Evolutionary conservation across 306 rosid species (phyloP), one percentile per base, ranked within the genome.

Genomic region (Ormosia emarginata): DNA sequence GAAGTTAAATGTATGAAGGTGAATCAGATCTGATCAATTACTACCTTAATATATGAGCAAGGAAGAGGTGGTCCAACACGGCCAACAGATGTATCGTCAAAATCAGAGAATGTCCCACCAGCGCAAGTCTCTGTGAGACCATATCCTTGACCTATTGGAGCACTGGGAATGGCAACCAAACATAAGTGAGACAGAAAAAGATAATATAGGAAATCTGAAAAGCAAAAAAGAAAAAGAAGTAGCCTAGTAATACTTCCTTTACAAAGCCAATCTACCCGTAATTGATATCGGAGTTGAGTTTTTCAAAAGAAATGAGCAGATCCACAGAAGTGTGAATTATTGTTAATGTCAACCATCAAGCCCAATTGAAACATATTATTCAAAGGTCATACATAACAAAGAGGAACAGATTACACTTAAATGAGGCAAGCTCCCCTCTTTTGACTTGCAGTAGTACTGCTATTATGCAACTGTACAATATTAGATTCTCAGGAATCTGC

Each of bases 61-160:
- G 99, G 99, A 84, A 93, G 88, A 6, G 99, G 99, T 73, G 99
- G 96, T 85, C 99, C 98, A 82, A 93, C 99, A 33, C 98, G 97
- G 73, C 94, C 97, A 73, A 92, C 99, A 33, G 94, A 87, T 66
- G 90, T 87, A 87, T 95, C 99, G 43, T 91, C 99, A 2, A 90
- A 86, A 87, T 95, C 99, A 11, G 97, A 92, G 86, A 95, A 93
- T 62, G 98, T 86, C 49, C 97, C 98, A 7, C 98, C 98, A 74
- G 97, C 99, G 79, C 94, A 91, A 70, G 99, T 95, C 84, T 95
- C 97, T 17, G 98, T 95, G 82, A 95, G 99, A 80, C 99, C 99
- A 85, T 95, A 95, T 43, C 97, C 99, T 92, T 93, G 99, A 57
- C 97, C 96, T 67, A 95, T 95, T 59, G 97, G 90, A 84, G 94